A percentile compares a stretch with the other conserved stretches of the same genome.
Evolutionary conservation across 495 filamentous ascomycete species (phyloP).

Genomic region (Chlorociboria aeruginascens): DNA sequence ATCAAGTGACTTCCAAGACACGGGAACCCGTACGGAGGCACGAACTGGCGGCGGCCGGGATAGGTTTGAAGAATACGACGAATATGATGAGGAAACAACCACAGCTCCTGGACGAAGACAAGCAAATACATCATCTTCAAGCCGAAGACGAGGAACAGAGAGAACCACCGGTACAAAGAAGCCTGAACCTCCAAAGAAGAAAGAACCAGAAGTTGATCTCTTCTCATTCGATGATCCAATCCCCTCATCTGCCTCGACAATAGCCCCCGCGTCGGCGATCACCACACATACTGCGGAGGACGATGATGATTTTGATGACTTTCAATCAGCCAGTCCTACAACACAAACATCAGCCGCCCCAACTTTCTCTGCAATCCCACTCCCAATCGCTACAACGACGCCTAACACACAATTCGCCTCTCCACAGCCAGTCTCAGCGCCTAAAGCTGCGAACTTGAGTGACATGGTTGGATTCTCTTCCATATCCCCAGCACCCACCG

Average conservation of each 20-base stretch:
- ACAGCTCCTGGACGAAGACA: conserved; percentile 26
- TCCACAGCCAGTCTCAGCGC: conserved; percentile 70
- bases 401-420: conserved; percentile 62
- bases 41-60: conserved; percentile 34
- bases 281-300: conserved; percentile 39
- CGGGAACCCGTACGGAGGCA: conserved; percentile 29
- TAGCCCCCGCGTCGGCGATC: conserved; percentile 35
- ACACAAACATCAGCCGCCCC: conserved; percentile 27
- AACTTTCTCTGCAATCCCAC: conserved; percentile 28
- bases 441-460: conserved; percentile 66
- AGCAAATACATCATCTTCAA: conserved; percentile 28
- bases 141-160: conserved; percentile 19
- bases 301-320: conserved; percentile 97
- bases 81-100: conserved; percentile 70
- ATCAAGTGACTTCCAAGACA: conserved; percentile 56
- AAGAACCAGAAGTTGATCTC: conserved; percentile 77
- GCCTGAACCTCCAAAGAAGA: conserved; percentile 58
- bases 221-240: conserved; percentile 73
- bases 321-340: conserved; percentile 74
- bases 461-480: conserved; percentile 72
- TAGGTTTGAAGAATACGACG: conserved; percentile 93
- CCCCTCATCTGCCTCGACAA: conserved; percentile 30
- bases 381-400: conserved; percentile 49
- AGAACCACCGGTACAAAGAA: conserved; percentile 29
- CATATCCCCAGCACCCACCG: conserved; percentile 56